Conservation (phyloP, 1,139 yeast species). For the Suhomyces coccinellae region DNA sequence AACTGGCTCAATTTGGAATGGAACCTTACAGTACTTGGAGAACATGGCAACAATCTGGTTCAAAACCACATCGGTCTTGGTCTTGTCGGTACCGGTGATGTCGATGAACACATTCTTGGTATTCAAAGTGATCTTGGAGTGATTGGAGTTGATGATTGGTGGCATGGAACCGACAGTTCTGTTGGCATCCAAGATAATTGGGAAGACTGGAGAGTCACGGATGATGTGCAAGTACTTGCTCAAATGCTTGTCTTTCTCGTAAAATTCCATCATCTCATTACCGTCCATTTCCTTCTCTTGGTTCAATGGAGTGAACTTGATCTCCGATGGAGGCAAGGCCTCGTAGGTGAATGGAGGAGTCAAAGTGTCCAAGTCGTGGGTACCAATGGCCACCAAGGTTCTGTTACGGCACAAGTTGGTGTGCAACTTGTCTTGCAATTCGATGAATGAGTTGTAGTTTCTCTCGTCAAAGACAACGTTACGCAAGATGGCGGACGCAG, state of each 20-base stretch:
- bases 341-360: conserved; percentile 86
- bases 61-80: conserved; percentile 88
- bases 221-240: conserved; percentile 88
- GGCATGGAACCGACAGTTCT: conserved; percentile 89
- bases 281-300: conserved; percentile 80
- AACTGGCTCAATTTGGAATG: conserved; percentile 86
- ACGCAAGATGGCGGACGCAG: conserved; percentile 90
- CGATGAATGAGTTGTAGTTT: conserved; percentile 89
- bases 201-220: conserved; percentile 85
- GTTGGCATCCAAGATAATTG: conserved; percentile 80
- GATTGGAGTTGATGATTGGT: conserved; percentile 93
- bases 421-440: conserved; percentile 94
- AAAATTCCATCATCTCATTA: conserved; percentile 79
- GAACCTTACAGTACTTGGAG: conserved; percentile 75
- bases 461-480: conserved; percentile 78
- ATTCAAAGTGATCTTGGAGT: conserved; percentile 79
- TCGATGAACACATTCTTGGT: conserved; percentile 91
- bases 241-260: conserved; percentile 85
- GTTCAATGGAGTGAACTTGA: conserved; percentile 81
- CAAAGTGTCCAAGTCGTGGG: conserved; percentile 88
- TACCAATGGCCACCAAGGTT: conserved; percentile 96
- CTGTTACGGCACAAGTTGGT: conserved; percentile 95
- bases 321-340: conserved; percentile 77
- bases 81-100: conserved; percentile 91
- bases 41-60: conserved; percentile 96